These are phyloP conservation scores for Heterobasidion irregulare DNA, from an alignment of 1,284 basidiomycete genomes.

Conservation along the genomic window DNA sequence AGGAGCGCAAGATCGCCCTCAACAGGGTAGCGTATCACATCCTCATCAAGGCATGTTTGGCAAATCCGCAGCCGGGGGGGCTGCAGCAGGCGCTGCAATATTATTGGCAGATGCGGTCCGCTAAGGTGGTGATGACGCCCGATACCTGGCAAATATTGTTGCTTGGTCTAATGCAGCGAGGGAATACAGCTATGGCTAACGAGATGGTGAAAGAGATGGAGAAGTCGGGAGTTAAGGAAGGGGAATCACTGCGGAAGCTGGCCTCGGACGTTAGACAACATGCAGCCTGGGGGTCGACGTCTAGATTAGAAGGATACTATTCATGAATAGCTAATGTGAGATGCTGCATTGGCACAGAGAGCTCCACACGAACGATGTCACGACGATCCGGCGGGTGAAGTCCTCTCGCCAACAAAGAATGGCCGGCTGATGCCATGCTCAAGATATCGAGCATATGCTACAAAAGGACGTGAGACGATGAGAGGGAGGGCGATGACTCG, in stretches of 20 bases:
- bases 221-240: conserved; percentile 26
- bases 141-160: conserved; percentile 76
- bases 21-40: conserved; percentile 67
- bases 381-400: conserved; percentile 3
- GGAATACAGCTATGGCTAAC: conserved; percentile 50
- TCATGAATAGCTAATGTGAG: neutral
- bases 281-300: conserved; percentile 15
- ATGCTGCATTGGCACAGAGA: neutral
- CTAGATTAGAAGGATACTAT: conserved; percentile 4
- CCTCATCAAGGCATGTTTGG: conserved; percentile 57
- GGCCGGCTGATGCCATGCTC: conserved; percentile 56
- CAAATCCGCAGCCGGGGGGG: conserved; percentile 37
- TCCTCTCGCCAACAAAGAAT: conserved; percentile 50
- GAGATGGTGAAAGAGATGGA: conserved; percentile 55
- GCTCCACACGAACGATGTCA: neutral
- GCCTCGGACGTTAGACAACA: conserved; percentile 29
- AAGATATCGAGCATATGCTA: conserved; percentile 69
- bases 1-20: conserved; percentile 38
- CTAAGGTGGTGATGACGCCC: conserved; percentile 39
- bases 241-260: conserved; percentile 28
- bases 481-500: neutral
- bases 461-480: conserved; percentile 10
- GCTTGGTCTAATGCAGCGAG: conserved; percentile 43
- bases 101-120: conserved; percentile 56
- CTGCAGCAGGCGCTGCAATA: conserved; percentile 48